Evolutionary conservation across 163 green algal genomes (phyloP), one percentile per base, ranked within the genome.

Genomic region (Volvox carteri): DNA sequence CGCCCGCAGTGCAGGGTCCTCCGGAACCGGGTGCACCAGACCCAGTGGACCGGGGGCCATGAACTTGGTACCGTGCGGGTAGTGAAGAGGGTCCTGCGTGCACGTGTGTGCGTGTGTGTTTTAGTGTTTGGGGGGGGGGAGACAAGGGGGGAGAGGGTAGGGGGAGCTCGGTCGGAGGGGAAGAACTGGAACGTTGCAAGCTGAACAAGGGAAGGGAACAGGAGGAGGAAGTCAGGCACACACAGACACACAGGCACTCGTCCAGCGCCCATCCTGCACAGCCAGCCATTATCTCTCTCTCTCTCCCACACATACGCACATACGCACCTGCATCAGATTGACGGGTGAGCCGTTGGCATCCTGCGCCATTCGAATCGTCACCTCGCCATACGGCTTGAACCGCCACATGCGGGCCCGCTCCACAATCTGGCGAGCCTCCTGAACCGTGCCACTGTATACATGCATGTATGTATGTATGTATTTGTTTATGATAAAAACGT

Each of bases 311-410:
- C n/a, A n/a, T n/a, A n/a, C n/a, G n/a, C n/a, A n/a, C n/a, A n/a
- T n/a, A n/a, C 84, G 19, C 52, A 91, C 90, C 91, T 95, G 95
- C 93, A 97, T 95, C 56, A 97, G 41, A n/a, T 96, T 91, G 46
- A 97, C 90, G 4, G 97, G 97, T 42, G 94, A 85, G 42, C 97
- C 96, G 25, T 95, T 92, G 37, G 91, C 96, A 90, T 99, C 97
- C 93, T 97, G 95, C 12, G 93, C 88, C 60, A 95, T 95, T n/a
- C 94, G 93, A 74, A 95, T 73, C 0, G 93, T 97, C 33, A 98
- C 97, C 81, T 98, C 96, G 14, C 97, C 97, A 85, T 98, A 97
- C 8, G 97, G 97, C 95, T 99, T 99, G 92, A 93, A 97, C 74
- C 95, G 84, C 91, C 98, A 99, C 96, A 98, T 98, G 52, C 96